A percentile compares a stretch with the other conserved stretches of the same genome.
These are phyloP conservation scores for Hypoxylon sp. DNA, from an alignment of 2,329 filamentous ascomycete species.

Conservation along the genomic window DNA sequence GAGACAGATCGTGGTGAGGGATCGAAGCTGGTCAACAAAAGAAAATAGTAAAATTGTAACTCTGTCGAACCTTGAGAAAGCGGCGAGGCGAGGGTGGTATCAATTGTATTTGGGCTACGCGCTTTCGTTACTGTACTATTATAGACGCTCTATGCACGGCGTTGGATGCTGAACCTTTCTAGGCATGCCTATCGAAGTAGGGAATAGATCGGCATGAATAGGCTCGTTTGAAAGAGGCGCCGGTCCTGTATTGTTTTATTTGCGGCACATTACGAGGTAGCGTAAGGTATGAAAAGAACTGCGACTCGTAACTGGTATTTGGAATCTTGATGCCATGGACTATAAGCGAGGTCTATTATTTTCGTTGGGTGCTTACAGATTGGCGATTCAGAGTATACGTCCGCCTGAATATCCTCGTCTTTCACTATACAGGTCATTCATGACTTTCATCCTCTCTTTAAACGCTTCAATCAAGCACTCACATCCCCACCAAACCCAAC, in stretches of 20 bases:
- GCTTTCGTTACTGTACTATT: constrained; percentile 47
- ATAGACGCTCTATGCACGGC: constrained; percentile 47
- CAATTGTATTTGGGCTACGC: constrained; percentile 34
- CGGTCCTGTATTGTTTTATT: constrained; percentile 14
- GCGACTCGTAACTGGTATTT: constrained; percentile 11
- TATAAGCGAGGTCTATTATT: not conserved
- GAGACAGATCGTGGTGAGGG: constrained; percentile 66
- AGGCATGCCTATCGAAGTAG: constrained; percentile 15
- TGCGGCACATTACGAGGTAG: constrained; percentile 20
- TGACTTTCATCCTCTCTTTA: not conserved
- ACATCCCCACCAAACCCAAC: constrained; percentile 92
- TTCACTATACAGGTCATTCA: not conserved
- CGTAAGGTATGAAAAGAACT: constrained; percentile 27
- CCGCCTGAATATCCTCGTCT: not conserved
- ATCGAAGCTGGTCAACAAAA: constrained; percentile 67
- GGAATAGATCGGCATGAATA: constrained; percentile 31
- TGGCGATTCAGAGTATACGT: constrained; percentile 1
- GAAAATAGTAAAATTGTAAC: constrained; percentile 55
- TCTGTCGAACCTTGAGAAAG: constrained; percentile 10
- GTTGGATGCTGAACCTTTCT: constrained; percentile 45
- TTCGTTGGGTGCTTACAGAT: constrained; percentile 1
- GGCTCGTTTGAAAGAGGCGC: constrained; percentile 20
- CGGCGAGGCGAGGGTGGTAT: constrained; percentile 25
- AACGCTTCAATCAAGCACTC: constrained; percentile 19
- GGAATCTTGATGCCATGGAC: not conserved